Evolutionary conservation across 805 yeast species (phyloP), one percentile per base, ranked within the genome.

Genomic region (Lachancea mirantina): DNA sequence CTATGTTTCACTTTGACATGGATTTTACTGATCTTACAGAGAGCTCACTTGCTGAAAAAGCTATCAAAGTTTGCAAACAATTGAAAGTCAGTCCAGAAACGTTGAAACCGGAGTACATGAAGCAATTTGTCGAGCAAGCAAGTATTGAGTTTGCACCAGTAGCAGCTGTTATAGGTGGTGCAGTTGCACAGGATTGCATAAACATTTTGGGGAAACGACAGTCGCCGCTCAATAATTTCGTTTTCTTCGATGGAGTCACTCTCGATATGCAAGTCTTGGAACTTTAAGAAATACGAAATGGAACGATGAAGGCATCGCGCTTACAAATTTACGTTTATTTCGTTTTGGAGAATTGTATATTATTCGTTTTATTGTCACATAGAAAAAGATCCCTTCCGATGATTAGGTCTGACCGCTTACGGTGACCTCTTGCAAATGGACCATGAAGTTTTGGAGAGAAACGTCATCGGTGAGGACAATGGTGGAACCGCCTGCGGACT

Each of bases 401-500:
- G 26, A 16, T 47, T 45, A 56, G 25, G 55, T 48, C 40, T 55
- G 61, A 29, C 70, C 70, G 36, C 64, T 59, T 26, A 89, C 96
- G 34, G 89, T 94, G 45, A 88, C 76, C 61, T 84, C 84, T 58
- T 88, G 94, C 54, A 92, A 73, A 61, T 92, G 97, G 31, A 80
- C 72, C 94, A 92, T 89, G 63, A 92, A 92, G 28, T 87, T 87
- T 65, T 89, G 95, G 59, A 92, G 68, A 34, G 89, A 78, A 32
- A 92, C 95, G 63, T 92, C 98, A 63, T 92, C 98, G 15, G 98
- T 92, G 57, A 89, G 76, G 30, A 92, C 96, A 46, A 84, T 83
- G 9, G 92, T 84, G 28, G 72, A 50, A 26, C 76, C 74, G 26
- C 73, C 73, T 9, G 64, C 65, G 26, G 55, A 43, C 22, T 61